Evolutionary conservation across 1,139 yeast genomes (phyloP).

Genomic region (Meyerozyma smithsonii): DNA sequence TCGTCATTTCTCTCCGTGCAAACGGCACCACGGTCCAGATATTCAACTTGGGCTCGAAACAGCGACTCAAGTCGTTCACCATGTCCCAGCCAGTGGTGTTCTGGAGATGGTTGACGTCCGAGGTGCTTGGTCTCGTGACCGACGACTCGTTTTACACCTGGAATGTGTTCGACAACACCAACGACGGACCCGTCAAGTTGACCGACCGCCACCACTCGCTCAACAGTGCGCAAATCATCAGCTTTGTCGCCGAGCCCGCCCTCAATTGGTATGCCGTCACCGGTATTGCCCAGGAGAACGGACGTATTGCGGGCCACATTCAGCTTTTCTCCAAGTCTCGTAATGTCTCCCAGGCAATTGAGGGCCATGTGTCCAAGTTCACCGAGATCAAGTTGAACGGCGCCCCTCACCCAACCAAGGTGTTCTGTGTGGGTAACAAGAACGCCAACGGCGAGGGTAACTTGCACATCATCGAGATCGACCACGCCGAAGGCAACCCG

Average conservation of each 20-base stretch:
- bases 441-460: conserved; percentile 80
- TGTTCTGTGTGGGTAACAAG: conserved; percentile 88
- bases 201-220: conserved; percentile 82
- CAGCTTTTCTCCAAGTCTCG: conserved; percentile 87
- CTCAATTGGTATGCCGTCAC: conserved; percentile 93
- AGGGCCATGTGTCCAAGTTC: conserved; percentile 95
- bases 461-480: conserved; percentile 93
- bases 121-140: conserved; percentile 79
- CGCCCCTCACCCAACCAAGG: conserved; percentile 72
- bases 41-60: conserved; percentile 83
- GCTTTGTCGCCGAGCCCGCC: conserved; percentile 76
- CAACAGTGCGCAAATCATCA: conserved; percentile 83
- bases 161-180: conserved; percentile 81
- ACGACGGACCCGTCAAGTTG: conserved; percentile 68
- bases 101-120: conserved; percentile 89
- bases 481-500: conserved; percentile 86
- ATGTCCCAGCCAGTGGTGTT: conserved; percentile 86
- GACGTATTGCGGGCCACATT: conserved; percentile 93
- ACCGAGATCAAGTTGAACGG: conserved; percentile 73
- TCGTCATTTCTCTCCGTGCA: conserved; percentile 89
- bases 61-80: conserved; percentile 83
- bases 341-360: conserved; percentile 93
- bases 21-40: conserved; percentile 95
- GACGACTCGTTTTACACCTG: conserved; percentile 71
- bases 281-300: conserved; percentile 93